Conservation (phyloP, 225 moss, liverwort and hornwort species). For the Asterella californica region DNA sequence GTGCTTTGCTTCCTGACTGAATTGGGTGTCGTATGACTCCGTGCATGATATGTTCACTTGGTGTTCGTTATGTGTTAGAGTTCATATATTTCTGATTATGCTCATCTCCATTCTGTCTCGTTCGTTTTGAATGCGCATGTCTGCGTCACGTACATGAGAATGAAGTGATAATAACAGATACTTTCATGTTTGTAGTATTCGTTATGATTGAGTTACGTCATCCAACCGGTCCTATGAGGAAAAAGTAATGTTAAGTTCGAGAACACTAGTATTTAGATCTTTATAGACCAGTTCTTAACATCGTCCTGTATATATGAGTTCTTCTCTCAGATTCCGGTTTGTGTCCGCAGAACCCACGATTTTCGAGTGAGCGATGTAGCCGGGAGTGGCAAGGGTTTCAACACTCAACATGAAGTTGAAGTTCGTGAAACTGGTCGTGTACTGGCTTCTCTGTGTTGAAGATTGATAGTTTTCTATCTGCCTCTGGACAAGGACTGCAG, state of each 20-base stretch:
- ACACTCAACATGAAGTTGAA: background rate
- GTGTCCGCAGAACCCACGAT: conserved; percentile 10
- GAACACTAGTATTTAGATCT: background rate
- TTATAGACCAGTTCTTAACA: background rate
- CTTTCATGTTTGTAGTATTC: too few species aligned
- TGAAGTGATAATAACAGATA: too few species aligned
- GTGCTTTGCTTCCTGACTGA: too few species aligned
- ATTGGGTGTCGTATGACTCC: background rate
- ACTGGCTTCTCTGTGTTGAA: background rate
- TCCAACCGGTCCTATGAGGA: too few species aligned
- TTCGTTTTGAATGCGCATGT: too few species aligned
- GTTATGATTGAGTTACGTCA: too few species aligned
- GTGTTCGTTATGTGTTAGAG: too few species aligned
- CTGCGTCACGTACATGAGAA: too few species aligned
- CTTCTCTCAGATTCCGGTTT: background rate
- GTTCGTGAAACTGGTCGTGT: background rate
- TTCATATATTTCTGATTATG: too few species aligned
- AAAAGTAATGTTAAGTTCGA: background rate
- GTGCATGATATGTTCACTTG: too few species aligned
- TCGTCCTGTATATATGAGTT: background rate
- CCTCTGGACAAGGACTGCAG: background rate
- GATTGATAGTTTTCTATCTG: background rate
- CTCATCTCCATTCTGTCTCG: too few species aligned
- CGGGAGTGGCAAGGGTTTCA: background rate
- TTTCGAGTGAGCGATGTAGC: background rate